Evolutionary conservation across 495 filamentous ascomycete species (phyloP), one percentile per base, ranked within the genome.

Genomic region (Neurospora intermedia): DNA sequence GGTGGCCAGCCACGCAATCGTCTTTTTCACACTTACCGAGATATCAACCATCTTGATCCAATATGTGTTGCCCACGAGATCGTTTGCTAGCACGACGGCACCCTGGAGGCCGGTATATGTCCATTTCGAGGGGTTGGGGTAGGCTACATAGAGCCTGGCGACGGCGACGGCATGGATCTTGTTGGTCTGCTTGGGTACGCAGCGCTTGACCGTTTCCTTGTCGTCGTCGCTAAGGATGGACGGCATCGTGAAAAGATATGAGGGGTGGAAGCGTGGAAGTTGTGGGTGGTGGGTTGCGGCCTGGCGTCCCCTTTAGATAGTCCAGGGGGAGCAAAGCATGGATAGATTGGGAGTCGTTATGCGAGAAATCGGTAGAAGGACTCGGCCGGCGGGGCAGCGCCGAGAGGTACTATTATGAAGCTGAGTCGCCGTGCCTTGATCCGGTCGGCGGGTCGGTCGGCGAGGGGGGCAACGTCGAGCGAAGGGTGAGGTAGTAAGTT

Each of bases 11-110:
- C 62, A 42, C 43, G 20, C 6, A 7, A 15, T 20, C 13, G 20
- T 45, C 10, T 43, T 20, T 27, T 9, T 38, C 39, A 69, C 66
- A 89, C 93, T 75, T 84, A 97, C 94, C 80, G 93, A 97, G 72
- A 99, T 88, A 83, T 99, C 96, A 69, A 99, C 96, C 81, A 99
- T 84, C 83, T 99, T 99, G 74, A 99, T 83, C 93, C 96, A 99
- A 81, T 93, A 96, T 3, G 96, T 97, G 79, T 96, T 91, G 72
- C 96, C 96, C 23, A 98, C 94, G 41, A 95, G 79, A 79, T 99
- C 96, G 81, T 99, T 94, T 70, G 94, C 93, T 72, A 99, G 87
- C 23, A 98, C 96, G n/a, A 88, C 88, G 69, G 96, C 96, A 20
- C 96, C 96, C 80, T 97, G 95, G 69, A 99, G 83, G 23, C 96